Evolutionary conservation across 1,139 yeast genomes (phyloP).

Genomic region (Geotrichum restrictum): DNA sequence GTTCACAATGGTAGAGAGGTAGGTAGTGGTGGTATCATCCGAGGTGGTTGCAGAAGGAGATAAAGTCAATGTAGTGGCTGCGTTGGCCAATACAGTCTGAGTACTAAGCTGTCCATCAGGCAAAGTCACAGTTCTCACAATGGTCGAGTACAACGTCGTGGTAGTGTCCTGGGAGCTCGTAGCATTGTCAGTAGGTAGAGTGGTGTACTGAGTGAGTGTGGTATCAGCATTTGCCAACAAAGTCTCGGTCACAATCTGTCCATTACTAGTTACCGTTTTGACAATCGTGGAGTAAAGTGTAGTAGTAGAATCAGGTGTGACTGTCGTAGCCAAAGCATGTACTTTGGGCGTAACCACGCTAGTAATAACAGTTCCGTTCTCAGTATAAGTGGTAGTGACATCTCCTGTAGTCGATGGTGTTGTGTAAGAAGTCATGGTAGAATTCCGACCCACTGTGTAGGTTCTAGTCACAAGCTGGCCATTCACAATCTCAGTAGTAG

Average conservation of each 20-base stretch:
- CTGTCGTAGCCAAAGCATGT: conserved; percentile 3
- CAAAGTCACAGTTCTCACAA: conserved; percentile 11
- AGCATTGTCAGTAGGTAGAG: conserved; percentile 1
- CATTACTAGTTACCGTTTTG: conserved; percentile 6
- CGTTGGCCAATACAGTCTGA: conserved; percentile 10
- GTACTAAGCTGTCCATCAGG: conserved; percentile 7
- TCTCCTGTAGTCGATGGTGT: conserved; percentile 7
- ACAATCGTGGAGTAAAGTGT: conserved; percentile 10
- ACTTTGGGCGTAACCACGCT: background rate
- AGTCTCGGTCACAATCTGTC: conserved; percentile 6
- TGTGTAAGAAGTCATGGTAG: background rate
- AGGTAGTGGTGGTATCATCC: background rate
- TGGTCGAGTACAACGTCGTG: background rate
- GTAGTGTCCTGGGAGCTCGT: conserved; percentile 7
- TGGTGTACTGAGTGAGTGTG: conserved; percentile 4
- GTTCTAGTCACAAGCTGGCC: conserved; percentile 11
- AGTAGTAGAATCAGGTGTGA: conserved; percentile 17
- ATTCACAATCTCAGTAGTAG: conserved; percentile 10
- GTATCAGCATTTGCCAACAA: background rate
- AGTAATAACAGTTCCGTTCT: background rate
- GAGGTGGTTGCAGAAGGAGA: conserved; percentile 4
- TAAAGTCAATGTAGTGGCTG: conserved; percentile 10
- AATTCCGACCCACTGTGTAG: conserved; percentile 1
- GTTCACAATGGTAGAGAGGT: background rate
- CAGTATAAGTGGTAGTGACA: conserved; percentile 1